These are phyloP conservation scores for Xylaria nigripes DNA, from an alignment of 495 filamentous ascomycete species.

Conservation along the genomic window DNA sequence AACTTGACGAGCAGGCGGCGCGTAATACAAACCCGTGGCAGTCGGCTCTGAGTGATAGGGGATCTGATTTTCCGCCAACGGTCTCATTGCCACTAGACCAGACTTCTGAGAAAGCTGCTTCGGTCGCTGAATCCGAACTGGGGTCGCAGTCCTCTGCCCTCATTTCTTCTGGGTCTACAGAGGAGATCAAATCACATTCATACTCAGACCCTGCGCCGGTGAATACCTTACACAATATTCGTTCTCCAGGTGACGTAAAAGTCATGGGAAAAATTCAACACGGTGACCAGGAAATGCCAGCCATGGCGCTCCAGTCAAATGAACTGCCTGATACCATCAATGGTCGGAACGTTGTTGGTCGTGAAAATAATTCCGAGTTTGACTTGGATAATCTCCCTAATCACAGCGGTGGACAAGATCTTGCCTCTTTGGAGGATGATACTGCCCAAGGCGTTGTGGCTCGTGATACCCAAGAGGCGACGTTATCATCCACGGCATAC, in stretches of 20 bases:
- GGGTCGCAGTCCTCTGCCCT: slow-evolving; percentile 24
- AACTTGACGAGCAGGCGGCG: slow-evolving; percentile 27
- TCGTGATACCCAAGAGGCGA: slow-evolving; percentile 21
- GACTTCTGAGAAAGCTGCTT: slow-evolving; percentile 26
- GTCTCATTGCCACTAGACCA: slow-evolving; percentile 21
- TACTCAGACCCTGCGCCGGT: background rate
- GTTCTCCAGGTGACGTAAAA: slow-evolving; percentile 31
- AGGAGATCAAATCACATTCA: background rate
- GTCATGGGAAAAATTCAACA: slow-evolving; percentile 38
- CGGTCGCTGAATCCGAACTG: slow-evolving; percentile 29
- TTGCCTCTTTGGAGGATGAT: slow-evolving; percentile 23
- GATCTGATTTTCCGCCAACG: slow-evolving; percentile 8
- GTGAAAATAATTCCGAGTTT: slow-evolving; percentile 28
- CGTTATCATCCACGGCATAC: slow-evolving; percentile 30
- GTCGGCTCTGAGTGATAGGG: slow-evolving; percentile 26
- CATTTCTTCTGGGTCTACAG: slow-evolving; percentile 4
- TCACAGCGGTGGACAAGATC: slow-evolving; percentile 34
- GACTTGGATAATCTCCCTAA: slow-evolving; percentile 19
- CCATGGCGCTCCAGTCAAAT: slow-evolving; percentile 14
- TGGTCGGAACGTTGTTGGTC: slow-evolving; percentile 43
- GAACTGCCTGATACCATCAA: slow-evolving; percentile 26
- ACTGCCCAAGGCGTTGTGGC: slow-evolving; percentile 16
- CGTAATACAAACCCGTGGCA: slow-evolving; percentile 45
- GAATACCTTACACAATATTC: slow-evolving; percentile 1
- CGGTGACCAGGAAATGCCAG: slow-evolving; percentile 26